phyloP scores from a whole-genome alignment of 768 basidiomycete species.

The Lyophyllum semitale region DNA sequence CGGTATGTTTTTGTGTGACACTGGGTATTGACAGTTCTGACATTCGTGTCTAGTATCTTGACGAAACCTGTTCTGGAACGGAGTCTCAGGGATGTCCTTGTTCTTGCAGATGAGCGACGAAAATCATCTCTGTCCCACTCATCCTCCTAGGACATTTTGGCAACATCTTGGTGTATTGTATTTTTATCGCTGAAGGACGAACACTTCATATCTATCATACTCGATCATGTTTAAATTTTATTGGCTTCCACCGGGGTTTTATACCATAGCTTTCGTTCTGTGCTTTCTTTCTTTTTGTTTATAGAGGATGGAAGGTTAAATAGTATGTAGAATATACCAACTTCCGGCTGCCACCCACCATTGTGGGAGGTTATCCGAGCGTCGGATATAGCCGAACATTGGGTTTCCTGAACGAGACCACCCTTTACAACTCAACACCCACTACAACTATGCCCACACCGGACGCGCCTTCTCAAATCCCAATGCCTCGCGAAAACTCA shows the following conservation, averaged over 20 bases:
- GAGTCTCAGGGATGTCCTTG: conserved; percentile 45
- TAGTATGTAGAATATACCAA: not conserved
- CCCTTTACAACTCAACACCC: conserved; percentile 11
- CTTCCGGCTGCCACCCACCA: too few species aligned
- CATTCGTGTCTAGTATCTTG: conserved; percentile 51
- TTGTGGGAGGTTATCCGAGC: conserved; percentile 7
- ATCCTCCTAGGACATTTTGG: conserved; percentile 11
- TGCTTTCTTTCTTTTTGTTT: not conserved
- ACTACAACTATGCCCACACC: conserved; percentile 8
- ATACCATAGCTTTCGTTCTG: not conserved
- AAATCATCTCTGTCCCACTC: conserved; percentile 25
- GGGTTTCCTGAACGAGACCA: conserved; percentile 16
- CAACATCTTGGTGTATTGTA: conserved; percentile 4
- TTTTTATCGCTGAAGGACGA: not conserved
- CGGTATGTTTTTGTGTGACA: conserved; percentile 45
- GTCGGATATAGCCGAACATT: conserved; percentile 40
- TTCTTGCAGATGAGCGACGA: conserved; percentile 47
- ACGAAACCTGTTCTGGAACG: conserved; percentile 81
- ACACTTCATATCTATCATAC: not conserved
- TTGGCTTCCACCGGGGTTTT: not conserved
- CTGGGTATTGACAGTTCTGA: conserved; percentile 11
- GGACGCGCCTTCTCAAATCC: conserved; percentile 16
- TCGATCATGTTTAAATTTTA: too few species aligned
- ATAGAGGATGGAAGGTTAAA: not conserved
- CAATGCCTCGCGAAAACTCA: conserved; percentile 18